Base-by-base conservation (phyloP, 2,329 filamentous ascomycete genomes). In the Aureobasidium lini region DNA sequence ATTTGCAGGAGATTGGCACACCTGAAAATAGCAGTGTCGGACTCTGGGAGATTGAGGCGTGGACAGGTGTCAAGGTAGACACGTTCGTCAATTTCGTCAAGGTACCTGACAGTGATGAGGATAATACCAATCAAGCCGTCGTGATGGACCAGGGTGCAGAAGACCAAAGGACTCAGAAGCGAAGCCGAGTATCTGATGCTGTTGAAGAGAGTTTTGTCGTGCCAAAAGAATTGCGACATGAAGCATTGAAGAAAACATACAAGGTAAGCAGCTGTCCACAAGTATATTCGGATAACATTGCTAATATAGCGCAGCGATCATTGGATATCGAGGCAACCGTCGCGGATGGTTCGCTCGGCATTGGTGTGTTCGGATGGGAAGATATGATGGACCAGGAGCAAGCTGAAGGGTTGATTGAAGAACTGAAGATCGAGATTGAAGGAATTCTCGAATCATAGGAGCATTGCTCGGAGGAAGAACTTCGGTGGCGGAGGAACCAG, bases 41-140 rank as follows among this genome's bases (percentile, higher is more conserved):
- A 1, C 74, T 96, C 1, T 83, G 82, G 74, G 86, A 95, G 69
- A 85, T 96, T 39, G 72, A 78, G 18, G 71, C 79, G 15, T 96
- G 90, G 90, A 93, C 89, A 0, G 87, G 87, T 0, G 73, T 90
- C 1, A 76, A 72, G 57, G 71, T 95, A 1, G 81, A 88, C 65
- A 84, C 81, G 0, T 93, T 89, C 73, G 84, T 96, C 66, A 96
- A 96, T 70, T 94, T 95, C 64, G 72, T 95, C 16, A 84, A 78
- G 54, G 70, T 84, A 5, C 81, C 81, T 1, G 75, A 74, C 48
- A 62, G 65, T 2, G 63, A 64, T 1, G 46, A 28, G 31, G 39
- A 54, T 11, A 42, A 49, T 13, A 59, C 61, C 7, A 43, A 46
- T 16, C 39, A 56, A 36, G 60, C 36, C 4, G 58, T 31, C 23